Evolutionary conservation across 2,329 filamentous ascomycete species (phyloP), one percentile per base, ranked within the genome.

Genomic region (Neofusicoccum parvum): DNA sequence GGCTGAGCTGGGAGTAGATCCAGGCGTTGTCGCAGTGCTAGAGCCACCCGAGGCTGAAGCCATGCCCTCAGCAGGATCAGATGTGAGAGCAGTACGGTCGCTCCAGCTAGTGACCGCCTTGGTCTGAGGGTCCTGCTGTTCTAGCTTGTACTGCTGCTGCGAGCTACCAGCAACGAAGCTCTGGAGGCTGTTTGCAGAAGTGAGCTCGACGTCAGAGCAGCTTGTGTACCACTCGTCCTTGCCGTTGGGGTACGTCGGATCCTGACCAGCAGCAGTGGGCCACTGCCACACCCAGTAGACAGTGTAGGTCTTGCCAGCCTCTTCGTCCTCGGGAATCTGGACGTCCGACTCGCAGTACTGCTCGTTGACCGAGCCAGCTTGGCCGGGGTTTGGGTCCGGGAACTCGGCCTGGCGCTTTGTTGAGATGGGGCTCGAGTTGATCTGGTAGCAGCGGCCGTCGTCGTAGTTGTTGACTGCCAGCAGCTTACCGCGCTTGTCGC

Each of bases 251-350:
- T 77, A 72, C 17, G 78, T 67, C 76, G 49, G 72, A 37, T 71
- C 46, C 76, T 60, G 78, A 80, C 78, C 73, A 17, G 68, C 68
- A 75, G 65, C 74, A 34, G 87, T 89, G 2, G 90, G 90, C 92
- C 92, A 97, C 76, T 95, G 90, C 94, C 94, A 97, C 62, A 96
- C 88, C 93, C 93, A 97, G 82, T 96, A 95, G 60, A 96, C 79
- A 3, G 92, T 93, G 75, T 92, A 91, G 43, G 83, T 83, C 23
- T 86, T 84, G 45, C 87, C 86, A 9, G 81, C 77, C 23, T 84
- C 78, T 62, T 87, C 79, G 72, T 90, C 85, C 3, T 79, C 72
- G 0, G 94, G 94, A n/a, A 97, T 81, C 72, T 88, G 83, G 54
- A 97, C 80, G 72, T 94, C 88, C 41, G 88, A 88, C 77, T 96